These are phyloP conservation scores for Globisporangium nagaii DNA, from an alignment of 352 stramenopile genomes.

Conservation along the genomic window DNA sequence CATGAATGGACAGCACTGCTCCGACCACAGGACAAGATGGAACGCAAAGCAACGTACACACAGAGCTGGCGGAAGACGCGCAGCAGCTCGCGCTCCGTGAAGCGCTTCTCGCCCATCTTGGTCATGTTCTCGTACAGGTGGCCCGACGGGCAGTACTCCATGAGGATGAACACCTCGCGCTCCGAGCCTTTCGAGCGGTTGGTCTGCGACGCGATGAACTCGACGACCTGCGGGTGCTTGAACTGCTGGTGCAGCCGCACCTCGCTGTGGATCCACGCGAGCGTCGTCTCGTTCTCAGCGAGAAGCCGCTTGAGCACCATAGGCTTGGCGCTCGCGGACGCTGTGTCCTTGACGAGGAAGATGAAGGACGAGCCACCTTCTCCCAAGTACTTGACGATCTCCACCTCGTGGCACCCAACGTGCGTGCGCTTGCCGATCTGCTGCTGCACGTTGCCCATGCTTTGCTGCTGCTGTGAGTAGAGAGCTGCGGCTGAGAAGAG, in stretches of 20 bases:
- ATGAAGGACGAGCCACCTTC: slow-evolving; percentile 81
- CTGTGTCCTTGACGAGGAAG: slow-evolving; percentile 68
- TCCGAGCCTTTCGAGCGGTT: slow-evolving; percentile 30
- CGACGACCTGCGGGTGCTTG: slow-evolving; percentile 57
- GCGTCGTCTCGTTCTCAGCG: slow-evolving; percentile 59
- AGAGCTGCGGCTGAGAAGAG: not conserved
- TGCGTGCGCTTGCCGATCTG: slow-evolving; percentile 65
- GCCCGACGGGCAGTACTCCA: slow-evolving; percentile 94
- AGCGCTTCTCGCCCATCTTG: slow-evolving; percentile 74
- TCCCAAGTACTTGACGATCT: slow-evolving; percentile 68
- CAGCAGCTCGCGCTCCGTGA: slow-evolving; percentile 62
- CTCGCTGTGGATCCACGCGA: slow-evolving; percentile 57
- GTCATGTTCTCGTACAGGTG: slow-evolving; percentile 92
- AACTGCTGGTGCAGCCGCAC: slow-evolving; percentile 74
- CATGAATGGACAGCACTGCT: too few relatives aligned
- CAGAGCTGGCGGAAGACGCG: slow-evolving; percentile 67
- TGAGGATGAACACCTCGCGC: slow-evolving; percentile 92
- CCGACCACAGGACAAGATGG: not conserved
- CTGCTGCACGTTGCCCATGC: slow-evolving; percentile 75
- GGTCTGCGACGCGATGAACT: slow-evolving; percentile 56
- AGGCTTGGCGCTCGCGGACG: slow-evolving; percentile 19
- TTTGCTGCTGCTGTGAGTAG: not conserved
- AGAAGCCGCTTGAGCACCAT: slow-evolving; percentile 77
- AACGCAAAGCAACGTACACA: slow-evolving; percentile 32
- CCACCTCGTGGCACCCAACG: slow-evolving; percentile 58